phyloP scores from a whole-genome alignment of 495 filamentous ascomycete species.

The Lasiosphaeria miniovina region DNA sequence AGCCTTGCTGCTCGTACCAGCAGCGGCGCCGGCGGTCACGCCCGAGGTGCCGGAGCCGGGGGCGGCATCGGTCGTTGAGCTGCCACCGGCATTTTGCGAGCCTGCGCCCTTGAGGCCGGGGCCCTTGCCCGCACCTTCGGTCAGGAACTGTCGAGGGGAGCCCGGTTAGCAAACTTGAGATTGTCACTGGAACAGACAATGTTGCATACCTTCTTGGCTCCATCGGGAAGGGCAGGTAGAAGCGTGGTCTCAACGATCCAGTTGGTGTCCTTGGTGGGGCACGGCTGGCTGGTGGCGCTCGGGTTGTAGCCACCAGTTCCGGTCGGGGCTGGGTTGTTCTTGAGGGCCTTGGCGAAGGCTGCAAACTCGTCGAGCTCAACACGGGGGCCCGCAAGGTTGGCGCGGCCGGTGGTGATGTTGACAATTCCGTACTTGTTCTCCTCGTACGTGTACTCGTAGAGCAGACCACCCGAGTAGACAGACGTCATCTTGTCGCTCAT shows the following conservation, averaged over 20 bases:
- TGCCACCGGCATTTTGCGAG: constrained; percentile 48
- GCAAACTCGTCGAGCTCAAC: constrained; percentile 50
- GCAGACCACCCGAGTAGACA: constrained; percentile 94
- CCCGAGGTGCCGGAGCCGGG: constrained; percentile 52
- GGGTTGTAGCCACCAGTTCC: constrained; percentile 77
- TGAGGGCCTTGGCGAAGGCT: constrained; percentile 63
- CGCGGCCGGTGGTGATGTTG: constrained; percentile 54
- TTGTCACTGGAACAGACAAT: not conserved
- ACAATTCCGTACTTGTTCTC: constrained; percentile 77
- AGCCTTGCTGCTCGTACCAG: constrained; percentile 28
- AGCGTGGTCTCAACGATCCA: constrained; percentile 66
- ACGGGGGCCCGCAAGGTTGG: constrained; percentile 34
- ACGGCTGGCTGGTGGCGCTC: constrained; percentile 60
- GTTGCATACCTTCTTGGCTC: constrained; percentile 46
- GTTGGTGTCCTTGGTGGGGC: constrained; percentile 63
- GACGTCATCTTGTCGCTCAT: constrained; percentile 81
- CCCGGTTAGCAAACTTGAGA: constrained; percentile 15
- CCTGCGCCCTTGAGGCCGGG: constrained; percentile 70
- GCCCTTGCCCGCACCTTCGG: constrained; percentile 68
- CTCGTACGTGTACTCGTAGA: constrained; percentile 94
- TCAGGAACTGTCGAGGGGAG: constrained; percentile 57
- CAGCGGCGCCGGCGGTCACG: constrained; percentile 35
- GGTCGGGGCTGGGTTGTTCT: constrained; percentile 58
- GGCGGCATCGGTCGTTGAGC: constrained; percentile 50
- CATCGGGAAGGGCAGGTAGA: constrained; percentile 74